Percentiles rank a stretch among this genome's conserved stretches.
These are phyloP conservation scores for Coemansia sp. DNA, from an alignment of 192 early-diverging fungal species.

Conservation along the genomic window DNA sequence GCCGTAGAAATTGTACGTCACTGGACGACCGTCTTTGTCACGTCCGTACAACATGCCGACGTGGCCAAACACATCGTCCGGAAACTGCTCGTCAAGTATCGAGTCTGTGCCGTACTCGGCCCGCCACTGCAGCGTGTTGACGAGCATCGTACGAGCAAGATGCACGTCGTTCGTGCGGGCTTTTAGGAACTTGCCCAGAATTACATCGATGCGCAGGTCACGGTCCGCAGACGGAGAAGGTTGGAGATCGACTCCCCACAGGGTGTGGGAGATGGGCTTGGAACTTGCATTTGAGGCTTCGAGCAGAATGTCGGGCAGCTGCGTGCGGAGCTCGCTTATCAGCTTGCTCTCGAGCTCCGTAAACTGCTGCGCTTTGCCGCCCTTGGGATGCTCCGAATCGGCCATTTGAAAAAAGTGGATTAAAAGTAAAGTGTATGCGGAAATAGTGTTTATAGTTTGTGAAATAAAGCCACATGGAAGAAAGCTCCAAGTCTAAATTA, in stretches of 20 bases:
- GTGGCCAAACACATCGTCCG: slow-evolving; percentile 44
- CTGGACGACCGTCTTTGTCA: slow-evolving; percentile 57
- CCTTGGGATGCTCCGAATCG: slow-evolving; percentile 2
- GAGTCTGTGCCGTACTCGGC: slow-evolving; percentile 52
- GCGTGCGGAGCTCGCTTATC: slow-evolving; percentile 50
- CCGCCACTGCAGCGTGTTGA: slow-evolving; percentile 58
- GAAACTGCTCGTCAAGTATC: slow-evolving; percentile 55
- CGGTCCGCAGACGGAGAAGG: slow-evolving; percentile 6
- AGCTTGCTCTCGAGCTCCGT: slow-evolving; percentile 44
- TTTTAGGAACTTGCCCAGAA: slow-evolving; percentile 60
- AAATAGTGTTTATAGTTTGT: background rate
- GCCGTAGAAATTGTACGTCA: slow-evolving; percentile 64
- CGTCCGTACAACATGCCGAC: slow-evolving; percentile 56
- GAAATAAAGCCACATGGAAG: background rate
- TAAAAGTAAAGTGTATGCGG: background rate
- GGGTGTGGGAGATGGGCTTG: slow-evolving; percentile 17
- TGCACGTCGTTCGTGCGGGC: slow-evolving; percentile 53
- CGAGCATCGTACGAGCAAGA: slow-evolving; percentile 55
- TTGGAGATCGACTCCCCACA: slow-evolving; percentile 58
- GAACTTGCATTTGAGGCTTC: slow-evolving; percentile 21
- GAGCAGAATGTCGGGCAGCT: slow-evolving; percentile 52
- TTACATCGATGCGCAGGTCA: slow-evolving; percentile 59
- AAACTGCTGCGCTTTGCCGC: slow-evolving; percentile 43
- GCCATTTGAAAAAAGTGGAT: slow-evolving; percentile 5
- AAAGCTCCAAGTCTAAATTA: background rate